phyloP scores from a whole-genome alignment of 257 asterid genomes.

The Buddleja alternifolia region DNA sequence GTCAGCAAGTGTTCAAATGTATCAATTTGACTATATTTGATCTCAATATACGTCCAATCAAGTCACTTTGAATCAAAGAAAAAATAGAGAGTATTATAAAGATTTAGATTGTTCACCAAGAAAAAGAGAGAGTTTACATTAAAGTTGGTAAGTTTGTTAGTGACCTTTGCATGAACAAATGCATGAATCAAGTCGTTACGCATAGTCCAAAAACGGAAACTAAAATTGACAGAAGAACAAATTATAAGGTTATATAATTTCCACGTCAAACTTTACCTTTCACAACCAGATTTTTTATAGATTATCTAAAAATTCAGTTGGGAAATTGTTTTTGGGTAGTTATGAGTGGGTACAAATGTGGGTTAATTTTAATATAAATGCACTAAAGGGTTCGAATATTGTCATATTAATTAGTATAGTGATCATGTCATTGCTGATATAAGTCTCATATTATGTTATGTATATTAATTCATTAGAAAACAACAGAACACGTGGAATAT shows the following conservation, averaged over 20 bases:
- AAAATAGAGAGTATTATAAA: neutral
- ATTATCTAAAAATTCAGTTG: neutral
- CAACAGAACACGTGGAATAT: too few species aligned
- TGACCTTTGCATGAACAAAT: conserved; percentile 24
- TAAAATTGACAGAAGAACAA: conserved; percentile 33
- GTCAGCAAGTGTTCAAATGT: neutral
- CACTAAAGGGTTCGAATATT: too few species aligned
- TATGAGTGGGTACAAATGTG: too few species aligned
- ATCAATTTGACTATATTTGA: neutral
- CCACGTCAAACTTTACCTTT: conserved; percentile 10
- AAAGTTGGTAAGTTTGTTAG: conserved; percentile 36
- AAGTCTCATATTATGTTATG: too few species aligned
- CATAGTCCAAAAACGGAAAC: neutral
- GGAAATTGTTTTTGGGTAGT: neutral
- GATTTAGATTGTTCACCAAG: conserved; percentile 42
- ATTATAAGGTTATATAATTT: neutral
- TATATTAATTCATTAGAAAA: too few species aligned
- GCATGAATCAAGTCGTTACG: conserved; percentile 21
- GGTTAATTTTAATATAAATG: too few species aligned
- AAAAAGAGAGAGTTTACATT: conserved; percentile 6
- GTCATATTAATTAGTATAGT: too few species aligned
- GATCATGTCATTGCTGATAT: too few species aligned
- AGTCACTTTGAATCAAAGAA: neutral
- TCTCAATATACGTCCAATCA: neutral
- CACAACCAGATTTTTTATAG: conserved; percentile 11